phyloP scores from a whole-genome alignment of 225 moss, liverwort and hornwort species.

The Anthoceros angustus region DNA sequence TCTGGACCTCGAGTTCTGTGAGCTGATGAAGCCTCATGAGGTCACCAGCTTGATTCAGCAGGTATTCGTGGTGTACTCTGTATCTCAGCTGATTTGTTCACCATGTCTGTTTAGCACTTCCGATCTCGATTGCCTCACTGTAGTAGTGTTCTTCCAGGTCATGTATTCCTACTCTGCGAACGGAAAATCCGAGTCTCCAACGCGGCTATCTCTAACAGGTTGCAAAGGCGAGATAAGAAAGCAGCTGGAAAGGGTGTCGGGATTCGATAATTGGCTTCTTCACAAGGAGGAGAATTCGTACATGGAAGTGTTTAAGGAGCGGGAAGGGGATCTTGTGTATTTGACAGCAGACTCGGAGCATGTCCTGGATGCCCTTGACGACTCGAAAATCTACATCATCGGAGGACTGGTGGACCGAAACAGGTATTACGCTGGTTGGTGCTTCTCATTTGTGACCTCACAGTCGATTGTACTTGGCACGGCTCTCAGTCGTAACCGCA shows the following conservation, averaged over 20 bases:
- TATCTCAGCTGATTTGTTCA: background rate
- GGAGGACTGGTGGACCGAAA: constrained; percentile 97
- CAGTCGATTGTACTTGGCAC: background rate
- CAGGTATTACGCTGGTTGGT: constrained; percentile 10
- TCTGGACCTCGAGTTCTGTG: constrained; percentile 80
- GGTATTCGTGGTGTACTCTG: constrained; percentile 13
- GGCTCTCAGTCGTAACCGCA: background rate
- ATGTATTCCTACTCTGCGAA: constrained; percentile 96
- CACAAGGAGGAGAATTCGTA: constrained; percentile 75
- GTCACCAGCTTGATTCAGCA: constrained; percentile 80
- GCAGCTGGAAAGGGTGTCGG: constrained; percentile 65
- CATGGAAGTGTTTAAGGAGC: constrained; percentile 50
- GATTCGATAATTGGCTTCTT: constrained; percentile 82
- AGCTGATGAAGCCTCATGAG: constrained; percentile 74
- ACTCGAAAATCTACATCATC: constrained; percentile 68
- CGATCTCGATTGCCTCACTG: background rate
- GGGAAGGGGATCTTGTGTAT: constrained; percentile 72
- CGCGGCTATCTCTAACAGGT: constrained; percentile 71
- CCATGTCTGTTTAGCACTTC: constrained; percentile 6
- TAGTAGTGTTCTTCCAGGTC: constrained; percentile 28
- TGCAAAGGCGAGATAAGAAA: constrained; percentile 43
- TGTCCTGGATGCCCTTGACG: constrained; percentile 46
- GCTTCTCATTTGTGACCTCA: background rate
- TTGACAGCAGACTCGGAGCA: constrained; percentile 83
- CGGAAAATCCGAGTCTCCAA: constrained; percentile 49